Percentiles rank a stretch among this genome's conserved stretches.
Evolutionary conservation across 306 rosid species (phyloP).

Genomic region (Spatholobus suberectus): DNA sequence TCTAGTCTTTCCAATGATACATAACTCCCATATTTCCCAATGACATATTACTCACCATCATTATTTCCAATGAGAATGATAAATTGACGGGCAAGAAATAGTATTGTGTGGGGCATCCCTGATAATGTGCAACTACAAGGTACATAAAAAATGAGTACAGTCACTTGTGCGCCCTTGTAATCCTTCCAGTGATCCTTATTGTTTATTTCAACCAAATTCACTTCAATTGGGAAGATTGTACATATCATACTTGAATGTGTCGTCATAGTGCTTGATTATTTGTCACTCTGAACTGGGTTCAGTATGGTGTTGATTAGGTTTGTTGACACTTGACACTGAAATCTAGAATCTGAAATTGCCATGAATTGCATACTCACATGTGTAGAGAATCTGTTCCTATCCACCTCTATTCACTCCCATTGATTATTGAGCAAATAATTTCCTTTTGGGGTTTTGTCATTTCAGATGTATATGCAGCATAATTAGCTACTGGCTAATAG

Average conservation of each 20-base stretch:
- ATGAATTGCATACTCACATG: not conserved
- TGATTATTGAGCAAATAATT: not conserved
- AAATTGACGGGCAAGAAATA: not conserved
- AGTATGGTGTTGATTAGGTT: not conserved
- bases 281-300: conserved; percentile 5
- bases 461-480: not conserved
- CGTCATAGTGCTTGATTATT: conserved; percentile 3
- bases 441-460: not conserved
- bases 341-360: conserved; percentile 17
- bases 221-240: not conserved
- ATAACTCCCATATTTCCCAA: not conserved
- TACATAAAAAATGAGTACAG: not conserved
- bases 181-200: conserved; percentile 22
- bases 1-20: not conserved
- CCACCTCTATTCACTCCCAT: not conserved
- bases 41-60: not conserved
- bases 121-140: not conserved
- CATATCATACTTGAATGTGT: not conserved
- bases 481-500: conserved; percentile 1
- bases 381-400: conserved; percentile 1
- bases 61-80: not conserved
- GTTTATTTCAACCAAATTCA: not conserved
- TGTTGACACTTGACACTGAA: conserved; percentile 12
- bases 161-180: not conserved
- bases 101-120: not conserved